Conservation (phyloP, 139 green algal species). For the Auxenochlorella protothecoides region DNA sequence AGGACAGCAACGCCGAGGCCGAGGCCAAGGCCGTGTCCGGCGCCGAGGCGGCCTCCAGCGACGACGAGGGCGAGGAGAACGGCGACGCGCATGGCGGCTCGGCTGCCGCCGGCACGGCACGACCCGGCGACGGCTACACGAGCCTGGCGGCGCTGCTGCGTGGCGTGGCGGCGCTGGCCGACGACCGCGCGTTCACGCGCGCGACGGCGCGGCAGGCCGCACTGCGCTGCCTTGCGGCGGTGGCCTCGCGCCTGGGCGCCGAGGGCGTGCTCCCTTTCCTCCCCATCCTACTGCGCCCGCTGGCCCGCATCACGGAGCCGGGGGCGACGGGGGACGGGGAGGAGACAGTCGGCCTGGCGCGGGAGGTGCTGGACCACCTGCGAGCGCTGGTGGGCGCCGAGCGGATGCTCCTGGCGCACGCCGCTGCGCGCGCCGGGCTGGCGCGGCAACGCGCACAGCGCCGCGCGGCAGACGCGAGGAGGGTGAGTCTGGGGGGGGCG, state of each 20-base stretch:
- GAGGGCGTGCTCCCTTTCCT: constrained; percentile 45
- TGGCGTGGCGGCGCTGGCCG: constrained; percentile 55
- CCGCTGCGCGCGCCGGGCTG: constrained; percentile 41
- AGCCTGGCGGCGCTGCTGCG: constrained; percentile 52
- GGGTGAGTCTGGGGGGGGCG: constrained; percentile 10
- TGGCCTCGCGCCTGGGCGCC: constrained; percentile 37
- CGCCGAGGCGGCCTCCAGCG: constrained; percentile 5
- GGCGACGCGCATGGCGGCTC: constrained; percentile 8
- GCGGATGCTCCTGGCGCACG: constrained; percentile 57
- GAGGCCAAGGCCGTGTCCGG: constrained; percentile 7
- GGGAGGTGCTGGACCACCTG: constrained; percentile 69
- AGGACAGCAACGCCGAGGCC: constrained; percentile 3
- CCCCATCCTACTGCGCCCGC: constrained; percentile 47
- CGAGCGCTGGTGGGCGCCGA: constrained; percentile 49
- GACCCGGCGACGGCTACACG: constrained; percentile 22
- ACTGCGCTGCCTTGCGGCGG: constrained; percentile 68
- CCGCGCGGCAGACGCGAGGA: constrained; percentile 29
- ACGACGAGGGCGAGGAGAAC: constrained; percentile 8
- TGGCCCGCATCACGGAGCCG: constrained; percentile 68
- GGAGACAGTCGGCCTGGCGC: constrained; percentile 32
- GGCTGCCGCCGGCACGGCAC: constrained; percentile 6
- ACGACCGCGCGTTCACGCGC: constrained; percentile 33
- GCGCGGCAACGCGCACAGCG: constrained; percentile 27
- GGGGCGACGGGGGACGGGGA: constrained; percentile 15
- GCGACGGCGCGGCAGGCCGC: constrained; percentile 45